Percentiles rank a stretch among this genome's conserved stretches.
Evolutionary conservation across 2,329 filamentous ascomycete species (phyloP).

Genomic region (Fusarium sp.): DNA sequence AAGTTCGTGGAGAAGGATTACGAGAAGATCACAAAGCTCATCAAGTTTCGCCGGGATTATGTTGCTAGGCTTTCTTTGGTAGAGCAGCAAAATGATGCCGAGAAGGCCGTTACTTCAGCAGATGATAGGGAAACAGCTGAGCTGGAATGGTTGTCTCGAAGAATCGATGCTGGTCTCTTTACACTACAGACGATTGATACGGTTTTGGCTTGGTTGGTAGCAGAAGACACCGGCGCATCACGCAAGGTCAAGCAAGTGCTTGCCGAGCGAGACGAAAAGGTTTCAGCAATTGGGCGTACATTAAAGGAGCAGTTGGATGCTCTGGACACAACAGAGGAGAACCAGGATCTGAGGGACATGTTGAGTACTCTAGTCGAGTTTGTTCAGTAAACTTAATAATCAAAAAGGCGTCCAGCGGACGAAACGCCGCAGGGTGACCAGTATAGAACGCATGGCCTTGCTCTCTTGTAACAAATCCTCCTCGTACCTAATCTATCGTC

Average conservation of each 20-base stretch:
- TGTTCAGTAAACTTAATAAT: slow-evolving; percentile 52
- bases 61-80: slow-evolving; percentile 67
- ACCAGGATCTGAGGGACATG: slow-evolving; percentile 68
- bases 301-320: slow-evolving; percentile 70
- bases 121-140: slow-evolving; percentile 63
- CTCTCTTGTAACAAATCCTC: slow-evolving; percentile 30
- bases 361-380: slow-evolving; percentile 63
- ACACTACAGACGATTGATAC: slow-evolving; percentile 85
- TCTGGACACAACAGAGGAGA: slow-evolving; percentile 68
- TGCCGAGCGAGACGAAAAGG: slow-evolving; percentile 72
- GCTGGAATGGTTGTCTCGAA: slow-evolving; percentile 77
- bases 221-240: slow-evolving; percentile 84
- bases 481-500: slow-evolving; percentile 21
- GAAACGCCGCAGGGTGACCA: slow-evolving; percentile 24
- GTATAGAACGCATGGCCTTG: slow-evolving; percentile 30
- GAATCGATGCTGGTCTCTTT: slow-evolving; percentile 87
- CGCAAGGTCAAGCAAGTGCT: slow-evolving; percentile 72
- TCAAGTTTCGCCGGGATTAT: slow-evolving; percentile 79
- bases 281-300: slow-evolving; percentile 72
- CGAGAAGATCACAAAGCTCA: slow-evolving; percentile 80
- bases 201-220: slow-evolving; percentile 88
- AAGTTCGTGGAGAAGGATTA: slow-evolving; percentile 98
- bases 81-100: slow-evolving; percentile 60
- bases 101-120: slow-evolving; percentile 16
- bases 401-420: slow-evolving; percentile 27